Percentiles rank a stretch among this genome's conserved stretches.
Conservation (phyloP, 2,329 filamentous ascomycete genomes). For the Trichophyton schoenleinii region DNA sequence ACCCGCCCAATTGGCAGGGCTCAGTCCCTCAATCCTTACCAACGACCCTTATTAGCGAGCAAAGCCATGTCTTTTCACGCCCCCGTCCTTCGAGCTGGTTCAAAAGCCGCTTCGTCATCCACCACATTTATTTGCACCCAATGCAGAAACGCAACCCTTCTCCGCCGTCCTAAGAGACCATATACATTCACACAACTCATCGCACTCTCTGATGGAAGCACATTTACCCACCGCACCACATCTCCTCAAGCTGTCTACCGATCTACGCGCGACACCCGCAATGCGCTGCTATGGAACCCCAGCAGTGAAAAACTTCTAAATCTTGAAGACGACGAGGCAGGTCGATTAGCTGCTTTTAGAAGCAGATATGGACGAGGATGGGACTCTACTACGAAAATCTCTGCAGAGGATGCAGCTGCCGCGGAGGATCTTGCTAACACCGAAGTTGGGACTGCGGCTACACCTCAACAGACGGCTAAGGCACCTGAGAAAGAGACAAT, state of each 20-base stretch:
- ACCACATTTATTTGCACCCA: constrained; percentile 42
- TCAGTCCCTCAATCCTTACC: not conserved
- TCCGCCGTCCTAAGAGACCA: constrained; percentile 76
- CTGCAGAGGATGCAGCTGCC: constrained; percentile 22
- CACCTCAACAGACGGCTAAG: constrained; percentile 19
- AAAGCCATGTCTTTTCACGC: constrained; percentile 25
- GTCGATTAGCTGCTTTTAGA: constrained; percentile 74
- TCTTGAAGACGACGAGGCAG: constrained; percentile 90
- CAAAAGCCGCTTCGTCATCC: constrained; percentile 8
- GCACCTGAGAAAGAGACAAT: constrained; percentile 31
- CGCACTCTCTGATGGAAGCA: constrained; percentile 79
- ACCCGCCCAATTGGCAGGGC: not conserved
- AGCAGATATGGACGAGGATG: constrained; percentile 71
- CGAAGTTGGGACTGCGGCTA: constrained; percentile 21
- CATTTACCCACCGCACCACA: constrained; percentile 47
- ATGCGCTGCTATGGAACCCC: constrained; percentile 85
- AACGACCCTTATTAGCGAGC: not conserved
- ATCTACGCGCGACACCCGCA: constrained; percentile 70
- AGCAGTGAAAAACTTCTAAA: constrained; percentile 67
- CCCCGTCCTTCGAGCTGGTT: constrained; percentile 23
- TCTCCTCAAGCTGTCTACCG: constrained; percentile 45
- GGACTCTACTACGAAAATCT: constrained; percentile 45
- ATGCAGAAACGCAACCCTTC: constrained; percentile 69
- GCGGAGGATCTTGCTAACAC: constrained; percentile 14
- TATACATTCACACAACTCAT: constrained; percentile 97